Base-by-base conservation (phyloP, 768 basidiomycete genomes). In the Exidia glandulosa region DNA sequence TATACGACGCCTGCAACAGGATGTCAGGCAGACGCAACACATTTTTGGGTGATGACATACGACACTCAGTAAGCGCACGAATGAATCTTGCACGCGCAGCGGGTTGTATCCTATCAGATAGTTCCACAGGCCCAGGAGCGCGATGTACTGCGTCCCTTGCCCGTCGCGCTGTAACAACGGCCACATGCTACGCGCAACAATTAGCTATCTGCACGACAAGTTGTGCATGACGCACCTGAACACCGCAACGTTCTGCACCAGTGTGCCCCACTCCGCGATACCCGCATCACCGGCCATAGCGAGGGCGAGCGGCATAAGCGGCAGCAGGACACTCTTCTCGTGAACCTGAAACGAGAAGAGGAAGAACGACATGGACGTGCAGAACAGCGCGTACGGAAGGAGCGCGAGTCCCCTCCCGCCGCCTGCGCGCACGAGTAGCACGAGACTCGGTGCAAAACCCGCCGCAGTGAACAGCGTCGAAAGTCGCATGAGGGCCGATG, bases 301-400 rank as follows among this genome's bases (percentile, higher is more conserved):
- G 16, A 97, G 76, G 0, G 86, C 90, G 31, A 94, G 75, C 0
- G 94, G 94, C 63, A 97, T 71, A 25, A 98, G 76, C 2, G 94
- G 92, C 1, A 97, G 68, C 19, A 96, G 69, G 36, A 97, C 89
- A 3, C 87, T 86, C 76, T 96, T 97, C 71, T 97, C 94, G 70
- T 96, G 94, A 37, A 94, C 94, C 67, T 96, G 94, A 72, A 95
- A 95, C 4, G 93, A 94, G 75, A 95, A 94, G 32, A 97, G 76
- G 75, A 95, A 97, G 79, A 97, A 96, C 9, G 93, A 88, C 77
- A 97, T 81, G 0, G 90, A 88, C 1, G 83, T 85, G 7, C 83
- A 85, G 62, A 93, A 79, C 30, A 96, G 77, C 2, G 88, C 85
- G 64, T 90, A 87, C 0, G 88, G 88, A 3, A 97, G 77, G 2